Conservation (phyloP, 768 basidiomycete genomes). For the Tubosaeta brunneosetosa region DNA sequence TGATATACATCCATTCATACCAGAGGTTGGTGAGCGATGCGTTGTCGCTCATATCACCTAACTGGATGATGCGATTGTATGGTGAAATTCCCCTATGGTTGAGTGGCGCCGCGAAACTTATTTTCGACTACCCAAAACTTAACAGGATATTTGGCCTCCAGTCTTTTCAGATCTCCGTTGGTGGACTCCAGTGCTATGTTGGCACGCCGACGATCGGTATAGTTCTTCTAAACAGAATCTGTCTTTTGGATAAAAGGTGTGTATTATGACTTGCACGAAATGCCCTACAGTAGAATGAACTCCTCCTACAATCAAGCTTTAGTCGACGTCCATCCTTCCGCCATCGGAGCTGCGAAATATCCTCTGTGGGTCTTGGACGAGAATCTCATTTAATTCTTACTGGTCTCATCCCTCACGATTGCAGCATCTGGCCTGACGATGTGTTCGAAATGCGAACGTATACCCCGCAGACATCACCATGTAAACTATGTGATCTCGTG, state of each 20-base stretch:
- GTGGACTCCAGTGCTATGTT: not conserved
- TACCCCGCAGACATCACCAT: not conserved
- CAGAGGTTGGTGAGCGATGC: constrained; percentile 8
- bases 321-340: not conserved
- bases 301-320: not conserved
- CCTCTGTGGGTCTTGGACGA: not conserved
- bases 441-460: not conserved
- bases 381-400: not conserved
- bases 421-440: not conserved
- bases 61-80: too few species aligned
- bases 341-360: not conserved
- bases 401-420: not conserved
- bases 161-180: too few species aligned
- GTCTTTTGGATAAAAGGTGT: constrained; percentile 11
- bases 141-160: not conserved
- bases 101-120: not conserved
- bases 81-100: not conserved
- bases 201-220: constrained; percentile 1
- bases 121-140: not conserved
- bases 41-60: not conserved
- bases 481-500: not conserved
- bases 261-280: not conserved
- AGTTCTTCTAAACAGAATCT: not conserved
- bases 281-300: not conserved
- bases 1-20: not conserved